Base-by-base conservation (phyloP, 805 yeast species). In the Ogataea polymorpha region DNA sequence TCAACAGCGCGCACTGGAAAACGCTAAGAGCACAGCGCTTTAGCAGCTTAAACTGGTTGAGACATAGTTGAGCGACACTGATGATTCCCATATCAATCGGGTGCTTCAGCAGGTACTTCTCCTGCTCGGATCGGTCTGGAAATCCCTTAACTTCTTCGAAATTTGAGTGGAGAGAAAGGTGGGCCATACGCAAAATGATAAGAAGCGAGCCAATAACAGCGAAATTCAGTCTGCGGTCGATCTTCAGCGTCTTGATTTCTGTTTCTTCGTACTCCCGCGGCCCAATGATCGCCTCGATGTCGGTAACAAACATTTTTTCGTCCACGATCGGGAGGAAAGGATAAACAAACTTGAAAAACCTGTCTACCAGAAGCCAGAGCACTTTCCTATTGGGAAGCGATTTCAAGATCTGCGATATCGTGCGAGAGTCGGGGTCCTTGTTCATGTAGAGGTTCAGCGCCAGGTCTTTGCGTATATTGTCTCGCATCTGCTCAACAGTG, bases 21-120 rank as follows among this genome's bases (percentile, higher is more conserved):
- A 79, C 66, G 0, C 73, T 67, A 20, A 80, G 49, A 14, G 78
- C 72, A 26, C 75, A 68, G 43, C 71, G 61, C 44, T 77, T 58
- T 31, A 75, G 50, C 21, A 79, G 43, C 33, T 72, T 72, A 57
- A 79, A 79, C 47, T 75, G 80, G 43, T 74, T 71, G 33, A 80
- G 55, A 50, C 85, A 79, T 46, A 68, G 56, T 44, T 75, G 75
- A 0, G 84, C 81, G 20, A 72, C 72, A 40, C 63, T 70, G 23
- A 75, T 65, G 12, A 62, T 65, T 16, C 70, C 70, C 28, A 67
- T 58, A 13, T 70, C 68, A 15, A 79, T 65, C 4, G 80, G 80
- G 42, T 72, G 62, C 2, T 59, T 51, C 37, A 75, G 49, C 13
- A 80, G 58, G 50, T 66, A 75, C 4, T 39, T 46, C 55, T 56